phyloP scores from a whole-genome alignment of 768 basidiomycete species.

The Saitozyma podzolica region DNA sequence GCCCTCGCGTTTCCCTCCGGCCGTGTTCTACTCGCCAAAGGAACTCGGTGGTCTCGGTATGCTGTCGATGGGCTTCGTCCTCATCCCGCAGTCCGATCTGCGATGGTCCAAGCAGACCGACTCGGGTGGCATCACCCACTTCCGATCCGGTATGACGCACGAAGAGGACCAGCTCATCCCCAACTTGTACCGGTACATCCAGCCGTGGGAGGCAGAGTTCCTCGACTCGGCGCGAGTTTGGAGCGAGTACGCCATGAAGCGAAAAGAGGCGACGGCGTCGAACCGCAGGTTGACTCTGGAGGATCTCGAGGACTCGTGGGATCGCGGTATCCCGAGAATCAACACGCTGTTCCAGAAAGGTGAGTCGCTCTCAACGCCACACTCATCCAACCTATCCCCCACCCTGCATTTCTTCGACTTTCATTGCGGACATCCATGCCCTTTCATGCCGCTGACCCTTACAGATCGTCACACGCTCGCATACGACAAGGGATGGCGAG shows the following conservation, averaged over 20 bases:
- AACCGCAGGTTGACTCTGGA: slow-evolving; percentile 95
- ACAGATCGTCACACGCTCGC: slow-evolving; percentile 88
- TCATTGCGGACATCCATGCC: too few relatives aligned
- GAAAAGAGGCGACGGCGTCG: slow-evolving; percentile 98
- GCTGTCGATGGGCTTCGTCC: slow-evolving; percentile 98
- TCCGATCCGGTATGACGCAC: slow-evolving; percentile 98
- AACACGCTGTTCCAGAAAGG: slow-evolving; percentile 95
- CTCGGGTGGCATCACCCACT: slow-evolving; percentile 94
- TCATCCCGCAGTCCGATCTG: slow-evolving; percentile 96
- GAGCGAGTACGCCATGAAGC: slow-evolving; percentile 99
- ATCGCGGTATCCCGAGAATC: slow-evolving; percentile 87
- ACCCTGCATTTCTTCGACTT: too few relatives aligned
- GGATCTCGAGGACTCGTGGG: slow-evolving; percentile 98
- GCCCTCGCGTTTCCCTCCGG: slow-evolving; percentile 96
- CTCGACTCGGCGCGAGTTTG: slow-evolving; percentile 97
- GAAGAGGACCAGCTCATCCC: slow-evolving; percentile 68
- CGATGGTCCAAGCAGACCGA: slow-evolving; percentile 99
- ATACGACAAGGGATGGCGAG: slow-evolving; percentile 99
- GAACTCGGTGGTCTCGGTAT: slow-evolving; percentile 97
- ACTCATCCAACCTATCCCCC: too few relatives aligned
- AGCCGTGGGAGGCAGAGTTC: slow-evolving; percentile 98
- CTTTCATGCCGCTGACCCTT: too few relatives aligned
- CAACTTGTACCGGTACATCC: slow-evolving; percentile 92
- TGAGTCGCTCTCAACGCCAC: slow-evolving; percentile 14
- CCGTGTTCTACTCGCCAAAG: slow-evolving; percentile 90